A percentile compares a stretch with the other conserved stretches of the same genome.
Conservation (phyloP, 2,329 filamentous ascomycete species). For the Fusarium sp. region DNA sequence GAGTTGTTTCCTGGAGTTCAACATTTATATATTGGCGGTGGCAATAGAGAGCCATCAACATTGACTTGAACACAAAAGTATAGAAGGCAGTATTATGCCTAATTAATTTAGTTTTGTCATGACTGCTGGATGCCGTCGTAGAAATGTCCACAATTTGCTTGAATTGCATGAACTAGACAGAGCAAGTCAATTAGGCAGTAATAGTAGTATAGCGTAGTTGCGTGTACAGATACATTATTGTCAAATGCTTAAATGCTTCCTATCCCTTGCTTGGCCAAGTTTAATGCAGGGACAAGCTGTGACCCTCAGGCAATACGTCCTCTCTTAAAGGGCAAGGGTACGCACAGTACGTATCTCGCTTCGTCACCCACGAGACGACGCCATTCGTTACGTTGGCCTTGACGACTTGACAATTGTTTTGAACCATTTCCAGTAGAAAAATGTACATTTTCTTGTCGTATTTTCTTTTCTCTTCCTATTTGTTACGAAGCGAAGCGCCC, state of each 20-base stretch:
- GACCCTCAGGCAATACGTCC: not conserved
- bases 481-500: not conserved
- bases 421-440: not conserved
- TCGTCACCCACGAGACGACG: slow-evolving; percentile 26
- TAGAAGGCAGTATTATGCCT: slow-evolving; percentile 30
- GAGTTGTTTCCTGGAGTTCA: not conserved
- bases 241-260: not conserved
- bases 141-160: slow-evolving; percentile 18
- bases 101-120: slow-evolving; percentile 10
- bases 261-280: slow-evolving; percentile 6
- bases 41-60: slow-evolving; percentile 3
- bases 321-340: slow-evolving; percentile 17
- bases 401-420: slow-evolving; percentile 33
- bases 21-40: slow-evolving; percentile 9
- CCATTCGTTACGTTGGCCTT: slow-evolving; percentile 37
- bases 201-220: not conserved
- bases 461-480: not conserved
- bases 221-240: not conserved
- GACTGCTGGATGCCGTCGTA: not conserved
- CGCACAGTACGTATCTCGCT: slow-evolving; percentile 22
- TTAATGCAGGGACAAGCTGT: slow-evolving; percentile 14
- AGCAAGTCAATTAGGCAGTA: not conserved
- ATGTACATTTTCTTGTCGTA: not conserved
- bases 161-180: slow-evolving; percentile 34
- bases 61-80: slow-evolving; percentile 24